A percentile compares a stretch with the other conserved stretches of the same genome.
Evolutionary conservation across 768 basidiomycete genomes (phyloP).

Genomic region (Pleurotus tuoliensis): DNA sequence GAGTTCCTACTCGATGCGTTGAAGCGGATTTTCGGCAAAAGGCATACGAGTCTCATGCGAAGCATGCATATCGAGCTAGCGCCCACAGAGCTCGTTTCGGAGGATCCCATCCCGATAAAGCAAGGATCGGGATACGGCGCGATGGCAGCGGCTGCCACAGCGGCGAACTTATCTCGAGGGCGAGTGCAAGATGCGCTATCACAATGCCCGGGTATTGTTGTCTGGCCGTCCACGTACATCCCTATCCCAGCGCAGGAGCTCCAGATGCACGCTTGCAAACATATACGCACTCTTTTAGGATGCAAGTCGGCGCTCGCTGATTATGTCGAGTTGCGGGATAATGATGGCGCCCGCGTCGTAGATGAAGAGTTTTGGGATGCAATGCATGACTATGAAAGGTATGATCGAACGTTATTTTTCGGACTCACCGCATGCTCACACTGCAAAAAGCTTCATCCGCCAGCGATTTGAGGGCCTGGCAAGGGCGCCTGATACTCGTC

Average conservation of each 20-base stretch:
- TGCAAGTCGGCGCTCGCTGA: constrained; percentile 38
- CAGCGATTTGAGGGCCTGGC: constrained; percentile 20
- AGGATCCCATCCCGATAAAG: constrained; percentile 3
- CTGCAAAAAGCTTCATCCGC: constrained; percentile 16
- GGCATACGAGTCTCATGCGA: constrained; percentile 19
- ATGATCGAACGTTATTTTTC: constrained; percentile 5
- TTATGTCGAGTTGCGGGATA: constrained; percentile 23
- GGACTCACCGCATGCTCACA: background rate
- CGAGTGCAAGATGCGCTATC: constrained; percentile 16
- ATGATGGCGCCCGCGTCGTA: constrained; percentile 16
- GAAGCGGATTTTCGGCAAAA: constrained; percentile 30
- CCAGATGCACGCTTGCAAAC: constrained; percentile 46
- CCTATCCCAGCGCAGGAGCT: constrained; percentile 37
- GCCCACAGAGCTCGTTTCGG: constrained; percentile 20
- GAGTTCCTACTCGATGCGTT: constrained; percentile 28
- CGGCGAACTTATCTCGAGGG: background rate
- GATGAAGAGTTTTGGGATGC: constrained; percentile 23
- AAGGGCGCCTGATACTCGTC: background rate
- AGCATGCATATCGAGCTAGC: constrained; percentile 39
- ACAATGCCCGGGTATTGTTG: constrained; percentile 44
- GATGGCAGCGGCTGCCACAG: background rate
- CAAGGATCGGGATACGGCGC: background rate
- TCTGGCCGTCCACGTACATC: constrained; percentile 41
- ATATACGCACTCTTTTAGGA: constrained; percentile 40
- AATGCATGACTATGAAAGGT: constrained; percentile 38